These are phyloP conservation scores for Chaetoceros tenuissimus DNA, from an alignment of 108 stramenopile species.

Conservation along the genomic window DNA sequence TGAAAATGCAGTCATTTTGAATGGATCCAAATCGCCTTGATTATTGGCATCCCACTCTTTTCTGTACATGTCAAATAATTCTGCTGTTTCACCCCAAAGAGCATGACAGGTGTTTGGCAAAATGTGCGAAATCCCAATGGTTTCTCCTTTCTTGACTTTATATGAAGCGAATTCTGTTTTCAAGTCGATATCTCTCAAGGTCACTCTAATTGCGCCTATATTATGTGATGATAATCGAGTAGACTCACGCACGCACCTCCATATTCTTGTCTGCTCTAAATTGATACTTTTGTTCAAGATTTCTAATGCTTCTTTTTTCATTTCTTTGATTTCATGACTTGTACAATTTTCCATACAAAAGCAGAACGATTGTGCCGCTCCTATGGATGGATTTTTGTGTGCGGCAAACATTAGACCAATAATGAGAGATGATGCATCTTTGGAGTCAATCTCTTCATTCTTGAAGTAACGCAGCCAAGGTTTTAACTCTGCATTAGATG, in stretches of 20 bases:
- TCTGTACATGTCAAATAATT: conserved; percentile 1
- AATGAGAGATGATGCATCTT: conserved; percentile 26
- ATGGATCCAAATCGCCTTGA: neutral
- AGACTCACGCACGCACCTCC: conserved; percentile 25
- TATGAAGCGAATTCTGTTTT: conserved; percentile 1
- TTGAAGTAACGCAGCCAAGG: conserved; percentile 23
- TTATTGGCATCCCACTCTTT: neutral
- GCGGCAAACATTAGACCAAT: conserved; percentile 54
- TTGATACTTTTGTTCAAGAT: neutral
- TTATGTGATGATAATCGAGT: conserved; percentile 41
- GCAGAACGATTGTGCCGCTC: conserved; percentile 34
- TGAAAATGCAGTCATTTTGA: conserved; percentile 36
- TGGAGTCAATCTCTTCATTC: neutral
- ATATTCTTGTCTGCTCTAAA: conserved; percentile 4
- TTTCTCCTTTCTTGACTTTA: conserved; percentile 25
- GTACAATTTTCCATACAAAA: conserved; percentile 15
- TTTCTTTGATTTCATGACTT: neutral
- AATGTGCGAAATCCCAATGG: conserved; percentile 34
- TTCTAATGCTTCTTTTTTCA: neutral
- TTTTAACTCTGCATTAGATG: conserved; percentile 7
- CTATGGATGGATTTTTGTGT: conserved; percentile 58
- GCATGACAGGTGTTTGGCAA: conserved; percentile 8
- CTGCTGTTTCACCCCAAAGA: conserved; percentile 13
- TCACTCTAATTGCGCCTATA: conserved; percentile 38
- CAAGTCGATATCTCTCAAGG: conserved; percentile 9